phyloP scores from a whole-genome alignment of 768 basidiomycete species.

The Suillus subalutaceus region DNA sequence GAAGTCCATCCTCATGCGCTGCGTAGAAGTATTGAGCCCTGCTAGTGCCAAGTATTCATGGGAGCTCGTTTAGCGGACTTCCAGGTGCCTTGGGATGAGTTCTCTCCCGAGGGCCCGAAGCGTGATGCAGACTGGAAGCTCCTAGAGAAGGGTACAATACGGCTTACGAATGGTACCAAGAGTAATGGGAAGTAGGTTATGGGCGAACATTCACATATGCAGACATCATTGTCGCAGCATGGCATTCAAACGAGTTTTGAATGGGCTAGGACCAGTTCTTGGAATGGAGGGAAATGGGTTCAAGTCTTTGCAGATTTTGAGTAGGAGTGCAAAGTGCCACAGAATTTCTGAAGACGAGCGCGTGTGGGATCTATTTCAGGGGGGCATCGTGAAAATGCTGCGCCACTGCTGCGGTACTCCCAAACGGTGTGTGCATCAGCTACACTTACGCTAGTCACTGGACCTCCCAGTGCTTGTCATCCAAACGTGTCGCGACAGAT shows the following conservation, averaged over 20 bases:
- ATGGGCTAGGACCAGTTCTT: constrained; percentile 25
- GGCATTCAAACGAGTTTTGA: constrained; percentile 18
- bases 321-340: constrained; percentile 21
- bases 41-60: constrained; percentile 40
- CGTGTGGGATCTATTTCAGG: too few species aligned
- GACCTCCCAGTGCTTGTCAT: too few species aligned
- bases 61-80: constrained; percentile 29
- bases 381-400: too few species aligned
- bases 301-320: constrained; percentile 25
- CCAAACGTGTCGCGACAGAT: too few species aligned
- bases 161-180: constrained; percentile 29
- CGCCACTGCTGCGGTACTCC: too few species aligned
- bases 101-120: constrained; percentile 39
- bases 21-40: constrained; percentile 32
- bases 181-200: constrained; percentile 10
- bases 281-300: constrained; percentile 29
- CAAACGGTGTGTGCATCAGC: too few species aligned
- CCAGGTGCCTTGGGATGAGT: constrained; percentile 42
- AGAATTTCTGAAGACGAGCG: not conserved
- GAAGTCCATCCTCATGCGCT: constrained; percentile 24
- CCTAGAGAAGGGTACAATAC: constrained; percentile 18
- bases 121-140: constrained; percentile 31
- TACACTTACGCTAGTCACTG: too few species aligned
- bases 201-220: constrained; percentile 11
- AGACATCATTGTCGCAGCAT: constrained; percentile 4